Evolutionary conservation across 495 filamentous ascomycete species (phyloP).

Genomic region (Lasiosphaeriaceae sp.): DNA sequence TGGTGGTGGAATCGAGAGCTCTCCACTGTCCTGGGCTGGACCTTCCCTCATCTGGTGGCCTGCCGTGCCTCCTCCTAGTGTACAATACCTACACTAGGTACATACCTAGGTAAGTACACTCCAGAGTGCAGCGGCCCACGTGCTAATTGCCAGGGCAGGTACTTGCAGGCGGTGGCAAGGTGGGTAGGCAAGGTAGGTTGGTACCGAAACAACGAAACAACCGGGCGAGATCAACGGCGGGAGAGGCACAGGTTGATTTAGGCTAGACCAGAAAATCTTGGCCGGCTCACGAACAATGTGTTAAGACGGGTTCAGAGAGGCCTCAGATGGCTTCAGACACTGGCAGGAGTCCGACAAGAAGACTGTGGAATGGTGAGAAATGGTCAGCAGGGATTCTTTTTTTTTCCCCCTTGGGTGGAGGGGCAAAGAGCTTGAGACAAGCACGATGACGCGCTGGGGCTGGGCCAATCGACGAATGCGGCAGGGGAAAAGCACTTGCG

Average conservation of each 20-base stretch:
- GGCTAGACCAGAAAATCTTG: not conserved
- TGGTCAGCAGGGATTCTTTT: not conserved
- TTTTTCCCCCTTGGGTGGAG: not conserved
- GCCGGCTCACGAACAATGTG: not conserved
- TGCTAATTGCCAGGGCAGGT: too few species aligned
- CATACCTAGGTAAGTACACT: too few species aligned
- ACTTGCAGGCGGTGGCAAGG: too few species aligned
- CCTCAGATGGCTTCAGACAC: too few species aligned
- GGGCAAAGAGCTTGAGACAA: not conserved
- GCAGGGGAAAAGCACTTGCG: not conserved
- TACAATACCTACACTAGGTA: too few species aligned
- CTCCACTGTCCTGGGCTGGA: not conserved
- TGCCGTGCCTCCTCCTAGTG: too few species aligned
- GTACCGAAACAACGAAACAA: too few species aligned
- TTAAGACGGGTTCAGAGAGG: too few species aligned
- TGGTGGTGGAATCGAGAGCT: not conserved
- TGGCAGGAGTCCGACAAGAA: too few species aligned
- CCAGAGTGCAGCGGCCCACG: not conserved
- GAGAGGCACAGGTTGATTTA: not conserved
- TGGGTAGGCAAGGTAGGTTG: too few species aligned
- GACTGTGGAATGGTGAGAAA: too few species aligned
- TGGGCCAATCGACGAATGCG: not conserved
- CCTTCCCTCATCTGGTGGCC: not conserved
- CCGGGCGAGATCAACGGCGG: not conserved
- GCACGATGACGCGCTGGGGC: not conserved